Conservation (phyloP, 2,329 filamentous ascomycete species). For the Tolypocladium amazonense region DNA sequence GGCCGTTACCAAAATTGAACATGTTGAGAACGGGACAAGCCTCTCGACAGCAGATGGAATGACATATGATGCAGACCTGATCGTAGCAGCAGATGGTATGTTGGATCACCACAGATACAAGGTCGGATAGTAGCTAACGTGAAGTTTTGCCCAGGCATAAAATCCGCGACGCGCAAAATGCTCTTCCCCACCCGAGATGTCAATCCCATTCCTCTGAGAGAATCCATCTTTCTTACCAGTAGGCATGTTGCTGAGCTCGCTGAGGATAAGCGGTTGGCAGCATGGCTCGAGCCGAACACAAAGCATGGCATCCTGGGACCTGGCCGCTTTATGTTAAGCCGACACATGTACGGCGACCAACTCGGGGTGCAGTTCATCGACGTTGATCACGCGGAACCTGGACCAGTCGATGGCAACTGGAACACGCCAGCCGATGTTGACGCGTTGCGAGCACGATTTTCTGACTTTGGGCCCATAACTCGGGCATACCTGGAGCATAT, state of each 20-base stretch:
- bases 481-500: not conserved
- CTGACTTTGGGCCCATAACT: not conserved
- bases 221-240: not conserved
- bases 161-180: not conserved
- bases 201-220: not conserved
- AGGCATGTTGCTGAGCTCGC: not conserved
- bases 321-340: not conserved
- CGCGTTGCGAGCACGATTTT: not conserved
- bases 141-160: not conserved
- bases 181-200: not conserved
- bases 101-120: not conserved
- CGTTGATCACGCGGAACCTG: not conserved
- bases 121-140: not conserved
- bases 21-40: not conserved
- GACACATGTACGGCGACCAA: not conserved
- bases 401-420: not conserved
- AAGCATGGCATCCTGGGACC: not conserved
- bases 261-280: not conserved
- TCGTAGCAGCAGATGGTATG: not conserved
- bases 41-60: not conserved
- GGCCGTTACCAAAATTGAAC: not conserved
- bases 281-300: not conserved
- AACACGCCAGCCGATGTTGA: not conserved
- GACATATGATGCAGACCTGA: not conserved
- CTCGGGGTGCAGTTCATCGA: not conserved